These are phyloP conservation scores for Ilex asprella DNA, from an alignment of 257 asterid genomes.

Conservation along the genomic window DNA sequence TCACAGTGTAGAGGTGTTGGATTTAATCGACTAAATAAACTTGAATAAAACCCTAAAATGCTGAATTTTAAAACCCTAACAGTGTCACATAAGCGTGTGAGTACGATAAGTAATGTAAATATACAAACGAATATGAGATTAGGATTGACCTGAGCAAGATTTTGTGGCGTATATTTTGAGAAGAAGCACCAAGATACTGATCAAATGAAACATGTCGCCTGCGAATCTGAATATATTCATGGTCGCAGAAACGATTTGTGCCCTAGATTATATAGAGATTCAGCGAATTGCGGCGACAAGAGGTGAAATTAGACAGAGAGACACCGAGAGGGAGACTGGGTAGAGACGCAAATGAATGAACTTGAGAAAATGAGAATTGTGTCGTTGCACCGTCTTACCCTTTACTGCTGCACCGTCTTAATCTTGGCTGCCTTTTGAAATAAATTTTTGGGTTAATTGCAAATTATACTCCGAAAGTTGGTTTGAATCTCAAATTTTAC, in stretches of 20 bases:
- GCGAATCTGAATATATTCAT: slow-evolving; percentile 88
- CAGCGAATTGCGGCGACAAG: not conserved
- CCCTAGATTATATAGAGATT: not conserved
- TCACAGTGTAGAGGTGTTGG: no score
- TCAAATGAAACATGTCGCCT: slow-evolving; percentile 95
- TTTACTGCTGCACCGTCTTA: no score
- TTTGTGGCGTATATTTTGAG: slow-evolving; percentile 88
- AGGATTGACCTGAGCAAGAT: slow-evolving; percentile 77
- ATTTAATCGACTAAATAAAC: slow-evolving; percentile 4
- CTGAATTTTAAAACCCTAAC: no score
- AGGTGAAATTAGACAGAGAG: not conserved
- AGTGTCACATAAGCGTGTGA: no score
- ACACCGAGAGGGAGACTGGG: not conserved
- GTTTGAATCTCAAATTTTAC: no score
- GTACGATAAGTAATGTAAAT: no score
- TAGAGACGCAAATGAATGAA: not conserved
- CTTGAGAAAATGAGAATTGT: no score
- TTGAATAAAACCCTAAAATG: slow-evolving; percentile 10
- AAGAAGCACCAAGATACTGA: slow-evolving; percentile 78
- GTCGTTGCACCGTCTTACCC: no score
- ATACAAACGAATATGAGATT: slow-evolving; percentile 4
- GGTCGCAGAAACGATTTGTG: slow-evolving; percentile 2
- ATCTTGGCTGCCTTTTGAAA: no score
- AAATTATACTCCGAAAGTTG: no score
- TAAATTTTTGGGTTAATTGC: no score